These are phyloP conservation scores for Inga leiocalycina DNA, from an alignment of 306 rosid genomes.

Conservation along the genomic window DNA sequence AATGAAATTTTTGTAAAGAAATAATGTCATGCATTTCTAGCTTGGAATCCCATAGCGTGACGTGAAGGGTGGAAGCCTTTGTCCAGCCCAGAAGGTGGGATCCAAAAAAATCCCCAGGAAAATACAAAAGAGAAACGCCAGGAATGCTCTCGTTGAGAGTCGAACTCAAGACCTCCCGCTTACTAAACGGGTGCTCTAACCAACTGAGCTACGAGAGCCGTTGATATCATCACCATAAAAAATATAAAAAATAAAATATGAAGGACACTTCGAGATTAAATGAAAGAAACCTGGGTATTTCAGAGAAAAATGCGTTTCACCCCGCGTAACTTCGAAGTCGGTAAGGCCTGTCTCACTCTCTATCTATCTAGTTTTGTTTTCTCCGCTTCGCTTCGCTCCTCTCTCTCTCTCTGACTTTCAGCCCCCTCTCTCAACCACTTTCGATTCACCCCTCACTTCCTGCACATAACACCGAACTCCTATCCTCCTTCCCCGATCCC, in stretches of 20 bases:
- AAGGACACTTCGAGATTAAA: constrained; percentile 5
- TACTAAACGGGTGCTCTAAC: constrained; percentile 78
- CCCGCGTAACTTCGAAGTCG: background rate
- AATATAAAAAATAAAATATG: background rate
- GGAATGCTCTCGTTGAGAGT: constrained; percentile 62
- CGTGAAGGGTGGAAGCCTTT: background rate
- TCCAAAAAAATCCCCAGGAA: background rate
- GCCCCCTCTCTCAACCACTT: background rate
- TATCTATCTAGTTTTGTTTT: background rate
- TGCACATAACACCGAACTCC: background rate
- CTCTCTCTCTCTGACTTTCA: background rate
- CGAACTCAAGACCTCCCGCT: constrained; percentile 79
- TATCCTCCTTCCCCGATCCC: background rate
- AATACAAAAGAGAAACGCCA: accelerated
- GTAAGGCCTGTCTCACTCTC: background rate
- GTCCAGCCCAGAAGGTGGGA: background rate
- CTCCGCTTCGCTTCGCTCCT: background rate
- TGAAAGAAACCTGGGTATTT: background rate
- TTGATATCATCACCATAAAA: accelerated
- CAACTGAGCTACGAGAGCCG: constrained; percentile 74
- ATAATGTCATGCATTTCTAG: background rate
- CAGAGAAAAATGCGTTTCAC: background rate
- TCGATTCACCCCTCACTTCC: background rate
- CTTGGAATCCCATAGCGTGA: background rate
- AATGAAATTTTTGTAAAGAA: background rate